A percentile compares a stretch with the other conserved stretches of the same genome.
Evolutionary conservation across 805 yeast genomes (phyloP).

Genomic region (Metschnikowia henanensis): DNA sequence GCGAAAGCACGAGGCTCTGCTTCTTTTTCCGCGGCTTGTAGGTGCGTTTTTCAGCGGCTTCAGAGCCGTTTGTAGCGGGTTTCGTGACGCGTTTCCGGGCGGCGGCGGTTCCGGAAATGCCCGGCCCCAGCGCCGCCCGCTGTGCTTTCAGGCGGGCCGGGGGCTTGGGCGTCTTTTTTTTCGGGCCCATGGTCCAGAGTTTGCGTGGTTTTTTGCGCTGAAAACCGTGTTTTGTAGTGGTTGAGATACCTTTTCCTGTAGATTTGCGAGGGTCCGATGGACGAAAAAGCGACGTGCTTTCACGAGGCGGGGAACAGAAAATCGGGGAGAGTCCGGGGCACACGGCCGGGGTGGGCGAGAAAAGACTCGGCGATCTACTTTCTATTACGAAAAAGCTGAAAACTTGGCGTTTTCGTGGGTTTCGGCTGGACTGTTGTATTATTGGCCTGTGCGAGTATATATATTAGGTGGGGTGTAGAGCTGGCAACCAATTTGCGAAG

Average conservation of each 20-base stretch:
- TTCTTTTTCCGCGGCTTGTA: constrained; percentile 3
- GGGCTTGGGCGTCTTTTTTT: constrained; percentile 3
- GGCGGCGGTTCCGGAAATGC: background rate
- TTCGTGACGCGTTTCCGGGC: background rate
- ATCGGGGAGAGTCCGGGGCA: no score
- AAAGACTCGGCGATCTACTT: no score
- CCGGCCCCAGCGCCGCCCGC: background rate
- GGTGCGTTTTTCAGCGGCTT: background rate
- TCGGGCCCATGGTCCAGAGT: constrained; percentile 11
- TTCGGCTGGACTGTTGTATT: no score
- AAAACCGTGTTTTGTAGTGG: background rate
- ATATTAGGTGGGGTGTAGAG: no score
- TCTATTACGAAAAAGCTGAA: no score
- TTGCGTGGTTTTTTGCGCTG: background rate
- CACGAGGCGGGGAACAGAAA: background rate
- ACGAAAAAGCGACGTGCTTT: background rate
- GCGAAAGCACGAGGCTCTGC: constrained; percentile 5
- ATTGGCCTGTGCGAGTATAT: no score
- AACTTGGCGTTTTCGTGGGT: no score
- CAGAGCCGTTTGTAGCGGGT: background rate
- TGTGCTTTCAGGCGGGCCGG: constrained; percentile 6
- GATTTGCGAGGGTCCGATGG: background rate
- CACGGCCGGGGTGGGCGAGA: no score
- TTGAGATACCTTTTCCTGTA: background rate
- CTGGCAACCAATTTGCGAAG: no score